Evolutionary conservation across 176 grass and related monocot genomes (phyloP).

Genomic region (Oryza officinalis): DNA sequence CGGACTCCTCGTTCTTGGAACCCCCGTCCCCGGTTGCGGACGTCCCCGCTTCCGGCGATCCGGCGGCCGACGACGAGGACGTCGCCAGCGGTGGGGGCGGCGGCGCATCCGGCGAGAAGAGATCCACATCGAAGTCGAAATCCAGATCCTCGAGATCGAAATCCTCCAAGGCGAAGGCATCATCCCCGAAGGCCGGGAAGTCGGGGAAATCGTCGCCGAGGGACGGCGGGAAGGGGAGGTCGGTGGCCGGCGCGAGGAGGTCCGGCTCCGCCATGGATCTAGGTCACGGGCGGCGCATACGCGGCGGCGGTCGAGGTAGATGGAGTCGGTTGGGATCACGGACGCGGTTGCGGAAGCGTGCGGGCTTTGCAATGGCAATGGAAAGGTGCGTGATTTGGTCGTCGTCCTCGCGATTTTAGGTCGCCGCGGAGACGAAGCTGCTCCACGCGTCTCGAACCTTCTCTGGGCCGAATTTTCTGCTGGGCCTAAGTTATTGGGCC

Average conservation of each 20-base stretch:
- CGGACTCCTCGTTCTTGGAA: constrained; percentile 41
- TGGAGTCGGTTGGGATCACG: constrained; percentile 7
- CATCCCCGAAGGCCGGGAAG: constrained; percentile 24
- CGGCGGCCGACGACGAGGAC: constrained; percentile 35
- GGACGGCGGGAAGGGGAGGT: constrained; percentile 30
- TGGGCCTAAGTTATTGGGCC: no score
- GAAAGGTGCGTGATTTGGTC: not conserved
- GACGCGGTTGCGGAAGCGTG: constrained; percentile 44
- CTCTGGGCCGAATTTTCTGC: not conserved
- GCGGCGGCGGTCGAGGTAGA: not conserved
- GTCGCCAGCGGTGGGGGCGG: constrained; percentile 34
- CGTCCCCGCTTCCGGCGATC: constrained; percentile 5
- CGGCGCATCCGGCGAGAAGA: constrained; percentile 30
- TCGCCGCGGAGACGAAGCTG: constrained; percentile 29
- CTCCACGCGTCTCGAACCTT: constrained; percentile 45
- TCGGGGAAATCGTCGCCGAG: constrained; percentile 14
- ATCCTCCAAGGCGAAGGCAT: constrained; percentile 29
- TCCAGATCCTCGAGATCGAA: constrained; percentile 50
- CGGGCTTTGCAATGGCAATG: not conserved
- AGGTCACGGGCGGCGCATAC: constrained; percentile 33
- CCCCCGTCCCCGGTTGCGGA: constrained; percentile 20
- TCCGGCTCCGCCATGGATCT: constrained; percentile 56
- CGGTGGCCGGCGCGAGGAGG: not conserved
- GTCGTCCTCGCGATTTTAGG: not conserved
- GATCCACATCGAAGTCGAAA: constrained; percentile 53